Evolutionary conservation across 345 rosid genomes (phyloP), one percentile per base, ranked within the genome.

Genomic region (Euphorbia tirucalli): DNA sequence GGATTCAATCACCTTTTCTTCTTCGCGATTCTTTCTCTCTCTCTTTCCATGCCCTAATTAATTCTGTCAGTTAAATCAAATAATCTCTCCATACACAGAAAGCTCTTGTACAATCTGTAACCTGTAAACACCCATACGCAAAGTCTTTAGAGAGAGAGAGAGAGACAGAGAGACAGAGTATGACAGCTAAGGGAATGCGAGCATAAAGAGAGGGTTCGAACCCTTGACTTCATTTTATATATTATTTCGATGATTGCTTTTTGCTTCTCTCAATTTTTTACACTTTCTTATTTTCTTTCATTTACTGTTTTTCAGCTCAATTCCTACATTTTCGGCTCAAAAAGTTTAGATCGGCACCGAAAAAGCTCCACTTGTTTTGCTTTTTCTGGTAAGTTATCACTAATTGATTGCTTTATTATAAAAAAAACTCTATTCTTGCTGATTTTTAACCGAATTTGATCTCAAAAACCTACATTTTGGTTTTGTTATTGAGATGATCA

Each of bases 291-390:
- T 35, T 62, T 37, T 48, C 25, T 3, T 16, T 11, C 1, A 11
- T 8, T 41, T 58, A 16, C 28, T 64, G 32, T 57, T 19, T 58
- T 24, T 44, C 30, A 27, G 71, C 44, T 57, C 55, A 60, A 31
- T 57, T 68, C 59, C 28, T 3, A 62, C 66, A 62, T 74, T 74
- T 71, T 61, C 52, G 69, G 52, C 11, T 13, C 32, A 0, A 14
- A 21, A 80, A 73, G 41, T 39, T 6, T 75, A 80, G 73, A 73
- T 80, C 71, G 46, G 56, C 75, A 59, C 70, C 66, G 56, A n/a
- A 73, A 76, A 70, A 55, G 32, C 15, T 7, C 56, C 66, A 46
- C 52, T 67, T 58, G 37, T 46, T 15, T 68, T 68, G 43, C 63
- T 67, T 73, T 73, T 71, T 30, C 24, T 65, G 35, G 81, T 74